Base-by-base conservation (phyloP, 2,329 filamentous ascomycete genomes). In the Pezicula neosporulosa region DNA sequence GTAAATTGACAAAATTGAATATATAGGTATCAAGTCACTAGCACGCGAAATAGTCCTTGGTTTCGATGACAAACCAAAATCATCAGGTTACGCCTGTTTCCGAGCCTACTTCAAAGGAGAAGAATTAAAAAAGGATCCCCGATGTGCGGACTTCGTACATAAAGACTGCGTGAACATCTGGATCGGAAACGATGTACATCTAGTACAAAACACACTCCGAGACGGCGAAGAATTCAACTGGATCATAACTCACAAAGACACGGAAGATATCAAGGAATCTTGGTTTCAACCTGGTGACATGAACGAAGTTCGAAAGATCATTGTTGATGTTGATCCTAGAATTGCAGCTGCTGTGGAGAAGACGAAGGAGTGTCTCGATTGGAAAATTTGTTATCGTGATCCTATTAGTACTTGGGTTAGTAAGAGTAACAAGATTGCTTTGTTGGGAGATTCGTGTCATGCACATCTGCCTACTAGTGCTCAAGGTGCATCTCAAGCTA, bases 371-470 rank as follows among this genome's bases (percentile, higher is more conserved):
- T 73, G 75, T 19, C 68, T 81, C 1, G 76, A 79, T 58, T 81
- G 77, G 77, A 79, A 78, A 56, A 74, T 81, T 21, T 76, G 77
- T 42, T 80, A 77, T 53, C 70, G 77, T 38, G 75, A 80, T 57
- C 77, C 77, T 0, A 66, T 77, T 9, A 72, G 76, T 0, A 75
- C 70, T 0, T 81, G 78, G 78, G 70, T 80, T 1, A 77, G 73
- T 0, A 64, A 66, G n/a, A 73, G 74, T 49, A 73, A 76, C 36
- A 69, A 71, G 39, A 77, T 80, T 48, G 75, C 71, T 1, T 65
- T 80, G 27, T 65, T 80, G 1, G 78, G 78, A 1, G 78, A 81
- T 56, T 75, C 75, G 43, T 79, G 77, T 47, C 78, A 81, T 57
- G 72, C 77, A 0, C 78, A 80, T 59, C 60, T 82, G 6, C 78